Evolutionary conservation across 495 filamentous ascomycete genomes (phyloP), one percentile per base, ranked within the genome.

Genomic region (Chaetomium fimeti): DNA sequence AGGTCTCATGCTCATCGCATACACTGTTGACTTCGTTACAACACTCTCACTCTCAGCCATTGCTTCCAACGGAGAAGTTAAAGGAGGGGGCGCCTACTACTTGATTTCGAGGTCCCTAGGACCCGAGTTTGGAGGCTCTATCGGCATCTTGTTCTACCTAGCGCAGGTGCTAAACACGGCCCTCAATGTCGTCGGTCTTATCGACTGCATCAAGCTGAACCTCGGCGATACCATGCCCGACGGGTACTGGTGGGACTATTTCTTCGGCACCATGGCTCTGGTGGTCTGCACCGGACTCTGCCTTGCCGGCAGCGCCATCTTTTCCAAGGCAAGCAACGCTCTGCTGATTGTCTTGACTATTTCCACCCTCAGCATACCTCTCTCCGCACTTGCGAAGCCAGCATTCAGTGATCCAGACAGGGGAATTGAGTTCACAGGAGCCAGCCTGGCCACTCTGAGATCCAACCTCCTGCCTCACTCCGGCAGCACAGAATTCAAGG

Each of bases 91-190:
- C 49, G 91, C 91, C 29, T 96, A 96, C 71, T 96, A 93, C 66
- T 76, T 96, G 60, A 96, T 96, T 57, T 95, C 91, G 16, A 85
- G 91, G 58, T 92, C 89, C 38, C 76, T 96, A 22, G 91, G 91
- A 5, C 91, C 91, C 15, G 91, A 96, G 67, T 96, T 96, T 71
- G 91, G 91, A 36, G 91, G 91, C n/a, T 91, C 89, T 5, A 96
- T 96, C 57, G 91, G 91, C 3, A 76, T 95, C n/a, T 87, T 96
- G 11, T 93, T 95, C 72, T 96, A 93, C 71, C 77, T 95, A 18
- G 91, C 91, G 18, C 88, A 88, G 65, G 88, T 90, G 1, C 84
- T 96, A 72, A 95, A 94, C 72, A 93, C 91, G 3, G 90, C 89
- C 18, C 88, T 96, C 83, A 96, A 96, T 70, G 87, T 92, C 15